Evolutionary conservation across 495 filamentous ascomycete genomes (phyloP).

Genomic region (Trichoderma parareesei): DNA sequence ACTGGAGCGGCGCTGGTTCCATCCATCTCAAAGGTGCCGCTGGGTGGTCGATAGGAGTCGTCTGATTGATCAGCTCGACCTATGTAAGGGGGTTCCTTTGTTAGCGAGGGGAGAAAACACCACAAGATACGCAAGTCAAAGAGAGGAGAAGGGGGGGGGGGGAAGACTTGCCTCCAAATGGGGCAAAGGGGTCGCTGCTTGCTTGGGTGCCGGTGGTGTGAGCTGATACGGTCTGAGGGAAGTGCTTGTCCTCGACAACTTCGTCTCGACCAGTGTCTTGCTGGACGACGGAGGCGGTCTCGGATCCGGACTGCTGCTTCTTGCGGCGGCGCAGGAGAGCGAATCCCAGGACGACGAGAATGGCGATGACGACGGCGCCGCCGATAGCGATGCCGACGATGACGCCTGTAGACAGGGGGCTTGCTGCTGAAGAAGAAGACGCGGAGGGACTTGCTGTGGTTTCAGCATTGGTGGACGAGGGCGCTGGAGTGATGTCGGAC

Average conservation of each 20-base stretch:
- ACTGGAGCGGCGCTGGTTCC: background rate
- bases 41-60: background rate
- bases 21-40: conserved; percentile 10
- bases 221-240: background rate
- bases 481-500: background rate
- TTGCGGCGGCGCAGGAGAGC: conserved; percentile 16
- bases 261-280: conserved; percentile 6
- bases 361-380: conserved; percentile 11
- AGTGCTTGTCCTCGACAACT: conserved; percentile 12
- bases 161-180: conserved; percentile 10
- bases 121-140: background rate
- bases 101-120: background rate
- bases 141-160: background rate
- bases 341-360: conserved; percentile 10
- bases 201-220: background rate
- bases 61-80: conserved; percentile 6
- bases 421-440: background rate
- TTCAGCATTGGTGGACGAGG: background rate
- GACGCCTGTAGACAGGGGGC: conserved; percentile 7
- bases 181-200: conserved; percentile 8
- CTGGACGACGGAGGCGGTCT: background rate
- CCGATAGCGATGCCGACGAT: conserved; percentile 18
- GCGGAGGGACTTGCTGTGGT: background rate
- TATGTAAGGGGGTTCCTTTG: background rate
- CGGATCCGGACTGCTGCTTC: conserved; percentile 14